Evolutionary conservation across 139 green algal genomes (phyloP).

Genomic region (Coelastrella sp.): DNA sequence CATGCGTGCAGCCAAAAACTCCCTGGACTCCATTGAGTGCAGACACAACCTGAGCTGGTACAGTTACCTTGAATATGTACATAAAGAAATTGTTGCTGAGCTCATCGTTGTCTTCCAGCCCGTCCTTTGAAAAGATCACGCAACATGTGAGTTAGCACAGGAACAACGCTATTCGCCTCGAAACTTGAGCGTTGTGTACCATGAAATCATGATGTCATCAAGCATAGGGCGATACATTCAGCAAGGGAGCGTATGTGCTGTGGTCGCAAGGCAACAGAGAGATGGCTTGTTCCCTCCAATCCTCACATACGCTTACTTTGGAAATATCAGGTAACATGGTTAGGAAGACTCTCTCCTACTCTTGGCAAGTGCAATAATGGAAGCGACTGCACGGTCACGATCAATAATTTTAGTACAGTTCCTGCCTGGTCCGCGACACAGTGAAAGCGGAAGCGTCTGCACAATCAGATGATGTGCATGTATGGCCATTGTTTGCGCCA

Average conservation of each 20-base stretch:
- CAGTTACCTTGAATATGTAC: constrained; percentile 30
- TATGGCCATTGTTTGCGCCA: too few species aligned
- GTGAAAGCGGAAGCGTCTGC: too few species aligned
- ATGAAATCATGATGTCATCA: not conserved
- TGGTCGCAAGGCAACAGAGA: not conserved
- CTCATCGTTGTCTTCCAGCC: not conserved
- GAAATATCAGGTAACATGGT: not conserved
- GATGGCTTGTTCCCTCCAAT: not conserved
- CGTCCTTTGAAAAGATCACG: not conserved
- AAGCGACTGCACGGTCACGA: too few species aligned
- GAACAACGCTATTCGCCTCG: not conserved
- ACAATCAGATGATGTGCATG: too few species aligned
- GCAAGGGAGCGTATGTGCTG: too few species aligned
- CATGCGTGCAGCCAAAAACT: not conserved
- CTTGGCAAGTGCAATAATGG: too few species aligned
- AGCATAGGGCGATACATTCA: not conserved
- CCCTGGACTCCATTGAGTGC: too few species aligned
- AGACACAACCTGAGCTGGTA: not conserved
- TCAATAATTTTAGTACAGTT: too few species aligned
- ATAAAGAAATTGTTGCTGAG: constrained; percentile 31
- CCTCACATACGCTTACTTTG: not conserved
- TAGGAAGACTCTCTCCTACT: too few species aligned
- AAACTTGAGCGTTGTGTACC: not conserved
- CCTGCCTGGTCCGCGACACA: too few species aligned
- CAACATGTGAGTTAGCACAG: not conserved